phyloP scores from a whole-genome alignment of 106 monocot species.

The Hemerocallis citrina region DNA sequence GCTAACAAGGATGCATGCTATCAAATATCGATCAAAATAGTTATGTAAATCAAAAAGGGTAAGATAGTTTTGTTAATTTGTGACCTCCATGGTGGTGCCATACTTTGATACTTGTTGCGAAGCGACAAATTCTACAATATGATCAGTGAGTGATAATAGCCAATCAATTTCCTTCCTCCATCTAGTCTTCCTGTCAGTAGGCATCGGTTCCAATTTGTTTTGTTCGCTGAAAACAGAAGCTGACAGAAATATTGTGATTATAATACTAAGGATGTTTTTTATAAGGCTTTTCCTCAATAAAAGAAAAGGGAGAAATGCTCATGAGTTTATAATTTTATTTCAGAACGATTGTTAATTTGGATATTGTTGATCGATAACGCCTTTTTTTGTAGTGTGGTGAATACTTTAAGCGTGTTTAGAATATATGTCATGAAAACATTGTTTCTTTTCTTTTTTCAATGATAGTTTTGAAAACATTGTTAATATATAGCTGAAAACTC shows the following conservation, averaged over 20 bases:
- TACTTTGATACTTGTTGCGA: conserved; percentile 55
- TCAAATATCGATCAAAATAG: too few species aligned
- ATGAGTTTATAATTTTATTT: too few species aligned
- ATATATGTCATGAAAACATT: too few species aligned
- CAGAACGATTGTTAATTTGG: too few species aligned
- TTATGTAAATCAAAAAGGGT: neutral
- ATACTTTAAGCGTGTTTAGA: neutral
- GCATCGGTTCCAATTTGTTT: conserved; percentile 60
- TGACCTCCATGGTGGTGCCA: conserved; percentile 78
- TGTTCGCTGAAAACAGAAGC: conserved; percentile 86
- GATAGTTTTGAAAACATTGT: too few species aligned
- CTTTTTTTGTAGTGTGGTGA: neutral
- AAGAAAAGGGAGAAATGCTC: too few species aligned
- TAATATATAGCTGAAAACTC: too few species aligned
- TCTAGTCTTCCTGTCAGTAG: conserved; percentile 49
- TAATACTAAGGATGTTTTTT: neutral
- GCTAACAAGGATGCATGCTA: too few species aligned
- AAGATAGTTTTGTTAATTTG: neutral
- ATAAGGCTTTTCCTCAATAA: neutral
- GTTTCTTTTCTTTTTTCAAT: too few species aligned
- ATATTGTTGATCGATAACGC: too few species aligned
- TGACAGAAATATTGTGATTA: conserved; percentile 7
- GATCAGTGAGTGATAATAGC: conserved; percentile 81
- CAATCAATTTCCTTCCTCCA: conserved; percentile 83
- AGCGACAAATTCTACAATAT: conserved; percentile 81